phyloP scores from a whole-genome alignment of 2,329 filamentous ascomycete genomes.

The Leptographium radiaticola region DNA sequence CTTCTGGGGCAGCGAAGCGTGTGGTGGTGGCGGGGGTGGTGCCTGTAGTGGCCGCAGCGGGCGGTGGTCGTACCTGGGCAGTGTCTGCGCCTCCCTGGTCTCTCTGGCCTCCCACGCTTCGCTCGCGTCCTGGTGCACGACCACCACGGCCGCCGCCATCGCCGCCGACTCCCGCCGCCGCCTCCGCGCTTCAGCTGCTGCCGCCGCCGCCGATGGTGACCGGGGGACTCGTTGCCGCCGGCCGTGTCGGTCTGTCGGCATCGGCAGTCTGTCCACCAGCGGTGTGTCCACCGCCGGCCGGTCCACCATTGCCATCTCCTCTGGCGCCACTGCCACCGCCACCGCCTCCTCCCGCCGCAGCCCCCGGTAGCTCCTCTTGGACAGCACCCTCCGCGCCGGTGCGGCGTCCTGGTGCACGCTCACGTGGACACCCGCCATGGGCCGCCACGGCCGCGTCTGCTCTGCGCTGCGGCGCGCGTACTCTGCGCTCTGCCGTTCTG shows the following conservation, averaged over 20 bases:
- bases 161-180: not conserved
- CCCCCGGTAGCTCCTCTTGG: no score
- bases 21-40: not conserved
- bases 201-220: not conserved
- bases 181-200: no score
- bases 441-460: no score
- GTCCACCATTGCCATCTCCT: no score
- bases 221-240: not conserved
- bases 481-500: not conserved
- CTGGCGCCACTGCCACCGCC: no score
- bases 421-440: no score
- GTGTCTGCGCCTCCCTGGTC: not conserved
- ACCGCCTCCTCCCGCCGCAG: no score
- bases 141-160: not conserved
- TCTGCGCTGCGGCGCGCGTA: not conserved
- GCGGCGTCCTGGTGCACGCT: no score
- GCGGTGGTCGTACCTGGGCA: not conserved
- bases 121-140: slow-evolving; percentile 8
- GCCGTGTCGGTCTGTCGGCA: no score
- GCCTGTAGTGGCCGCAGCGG: not conserved
- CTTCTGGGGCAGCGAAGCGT: not conserved
- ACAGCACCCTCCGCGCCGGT: not conserved
- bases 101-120: no score
- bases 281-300: no score
- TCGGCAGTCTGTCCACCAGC: no score